Base-by-base conservation (phyloP, 2,329 filamentous ascomycete genomes). In the Tolypocladium album region DNA sequence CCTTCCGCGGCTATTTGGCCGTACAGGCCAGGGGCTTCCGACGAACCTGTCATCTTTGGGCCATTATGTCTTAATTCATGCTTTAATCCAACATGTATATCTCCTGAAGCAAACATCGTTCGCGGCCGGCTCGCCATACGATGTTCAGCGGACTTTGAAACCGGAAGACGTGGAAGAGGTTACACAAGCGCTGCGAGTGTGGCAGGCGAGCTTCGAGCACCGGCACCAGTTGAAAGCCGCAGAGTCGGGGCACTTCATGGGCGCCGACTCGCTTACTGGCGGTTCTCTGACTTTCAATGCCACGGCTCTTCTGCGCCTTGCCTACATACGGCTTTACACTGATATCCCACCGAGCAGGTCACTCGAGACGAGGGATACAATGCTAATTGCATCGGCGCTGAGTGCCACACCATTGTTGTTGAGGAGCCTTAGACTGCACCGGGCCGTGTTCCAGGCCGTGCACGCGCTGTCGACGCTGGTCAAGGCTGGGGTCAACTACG, bases 21-120 rank as follows among this genome's bases (percentile, higher is more conserved):
- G 83, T 42, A 73, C 76, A 3, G 74, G 76, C 1, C 78, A 82
- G 62, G 75, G 74, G 0, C 74, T 81, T 0, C 78, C 79, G 1
- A 71, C 76, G 0, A 78, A 79, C 53, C 75, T 84, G 60, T 84
- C 82, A 0, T 83, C 84, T 0, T 72, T 88, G 8, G 88, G 87
- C 0, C 88, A 88, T 65, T 89, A 90, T 64, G 81, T 89, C 9
- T 76, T 91, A 40, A 87, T 90, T 3, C 87, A 90, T 66, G 87
- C 86, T 4, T 70, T 91, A 31, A 80, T 90, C 13, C 88, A 90
- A 66, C 86, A 89, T 62, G 86, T 90, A 20, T 90, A 87, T 68
- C 76, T 89, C 43, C 71, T 88, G 27, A 87, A 88, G 65, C 83
- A 88, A 66, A 84, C 83, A 0, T 82, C 80, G 0, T 79, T 85